Evolutionary conservation across 169 alveolate genomes (phyloP), one percentile per base, ranked within the genome.

Genomic region (Eimeria acervulina): DNA sequence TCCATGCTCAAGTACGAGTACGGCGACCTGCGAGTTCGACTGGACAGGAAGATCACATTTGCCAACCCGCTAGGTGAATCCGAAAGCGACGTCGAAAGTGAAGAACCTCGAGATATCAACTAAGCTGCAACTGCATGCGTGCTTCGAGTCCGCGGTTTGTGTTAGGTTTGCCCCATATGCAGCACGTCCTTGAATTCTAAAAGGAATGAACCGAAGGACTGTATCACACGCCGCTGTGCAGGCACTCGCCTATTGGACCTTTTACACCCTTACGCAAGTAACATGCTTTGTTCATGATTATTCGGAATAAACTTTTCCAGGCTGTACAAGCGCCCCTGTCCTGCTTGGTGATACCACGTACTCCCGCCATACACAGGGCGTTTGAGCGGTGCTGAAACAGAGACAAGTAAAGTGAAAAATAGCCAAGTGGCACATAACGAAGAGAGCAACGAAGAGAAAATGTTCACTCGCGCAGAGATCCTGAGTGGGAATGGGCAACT

Each of bases 31-130:
- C 93, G 63, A 26, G 80, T 87, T 52, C 93, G 93, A 44, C 83
- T 87, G 63, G 93, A 87, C 47, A 44, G 93, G 33, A 87, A 61
- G 72, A 87, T 87, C 44, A 61, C 80, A 61, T 87, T 87, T 63
- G 93, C 93, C 42, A 70, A 61, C 47, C 63, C 36, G 40, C 8
- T 40, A 10, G 81, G 40, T 2, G 63, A 87, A 36, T 31, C 55
- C 83, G 81, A 36, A 13, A 31, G 83, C 61, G 83, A 87, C 26
- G n/a, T 44, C 36, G 81, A 44, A 28, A 52, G 52, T 28, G 74
- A 47, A 83, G 91, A 83, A 33, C 31, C 91, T 31, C 5, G 74
- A 52, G 91, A 83, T 5, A 17, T 44, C 40, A 66, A 72, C 21
- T 72, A 36, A 36, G 52, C 51, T 72, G 83, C 83, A 72, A 36